phyloP scores from a whole-genome alignment of 2,329 filamentous ascomycete genomes.

The Fusarium decemcellulare region DNA sequence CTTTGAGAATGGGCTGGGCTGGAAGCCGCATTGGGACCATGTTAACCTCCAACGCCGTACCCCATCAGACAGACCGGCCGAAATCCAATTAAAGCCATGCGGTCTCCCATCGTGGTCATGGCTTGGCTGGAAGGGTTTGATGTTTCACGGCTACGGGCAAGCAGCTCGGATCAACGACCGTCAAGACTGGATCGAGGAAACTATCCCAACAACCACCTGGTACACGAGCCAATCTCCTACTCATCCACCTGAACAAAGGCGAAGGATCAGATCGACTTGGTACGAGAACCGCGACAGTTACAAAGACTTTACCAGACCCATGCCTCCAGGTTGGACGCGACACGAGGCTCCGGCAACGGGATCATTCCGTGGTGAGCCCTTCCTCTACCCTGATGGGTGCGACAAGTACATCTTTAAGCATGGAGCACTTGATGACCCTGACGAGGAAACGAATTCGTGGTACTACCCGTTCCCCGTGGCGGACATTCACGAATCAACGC shows the following conservation, averaged over 20 bases:
- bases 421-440: neutral
- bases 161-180: neutral
- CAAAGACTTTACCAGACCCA: constrained; percentile 1
- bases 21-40: neutral
- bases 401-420: constrained; percentile 7
- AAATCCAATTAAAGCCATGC: neutral
- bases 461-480: constrained; percentile 20
- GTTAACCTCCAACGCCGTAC: constrained; percentile 1
- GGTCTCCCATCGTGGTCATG: constrained; percentile 28
- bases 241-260: neutral
- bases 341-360: neutral
- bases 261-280: constrained; percentile 14
- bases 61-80: neutral
- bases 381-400: constrained; percentile 9
- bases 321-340: constrained; percentile 15
- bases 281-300: constrained; percentile 13
- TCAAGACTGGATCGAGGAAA: neutral
- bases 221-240: neutral
- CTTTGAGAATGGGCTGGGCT: constrained; percentile 16
- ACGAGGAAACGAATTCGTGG: neutral
- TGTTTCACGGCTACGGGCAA: neutral
- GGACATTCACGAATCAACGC: constrained; percentile 11
- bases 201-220: constrained; percentile 9
- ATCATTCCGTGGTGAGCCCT: neutral
- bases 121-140: constrained; percentile 13